Conservation (phyloP, 129 eudicot genomes). For the Scalesia atractyloides region DNA sequence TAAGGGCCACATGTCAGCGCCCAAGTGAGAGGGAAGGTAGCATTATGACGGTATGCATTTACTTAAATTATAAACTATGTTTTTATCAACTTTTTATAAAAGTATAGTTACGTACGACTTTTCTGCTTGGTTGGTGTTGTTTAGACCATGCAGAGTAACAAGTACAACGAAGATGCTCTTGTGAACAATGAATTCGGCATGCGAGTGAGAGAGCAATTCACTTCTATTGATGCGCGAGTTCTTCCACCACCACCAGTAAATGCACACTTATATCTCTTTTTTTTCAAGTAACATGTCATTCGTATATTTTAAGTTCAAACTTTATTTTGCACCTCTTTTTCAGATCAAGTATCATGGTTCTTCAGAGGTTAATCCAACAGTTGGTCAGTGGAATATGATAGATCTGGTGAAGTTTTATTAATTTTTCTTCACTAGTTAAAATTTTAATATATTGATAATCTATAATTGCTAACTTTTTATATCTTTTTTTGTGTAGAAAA, state of each 20-base stretch:
- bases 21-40: conserved; percentile 45
- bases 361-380: conserved; percentile 45
- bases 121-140: conserved; percentile 5
- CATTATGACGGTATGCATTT: conserved; percentile 31
- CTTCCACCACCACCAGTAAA: conserved; percentile 65
- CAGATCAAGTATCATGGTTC: conserved; percentile 64
- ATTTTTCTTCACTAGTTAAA: not conserved
- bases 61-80: not conserved
- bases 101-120: not conserved
- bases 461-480: not conserved
- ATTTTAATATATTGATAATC: not conserved
- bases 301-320: not conserved
- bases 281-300: not conserved
- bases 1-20: conserved; percentile 67
- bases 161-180: conserved; percentile 38
- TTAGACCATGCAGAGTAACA: conserved; percentile 46
- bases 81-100: not conserved
- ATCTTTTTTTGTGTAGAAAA: conserved; percentile 45
- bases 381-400: conserved; percentile 87
- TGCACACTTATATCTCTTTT: not conserved
- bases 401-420: conserved; percentile 44
- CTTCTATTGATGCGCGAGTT: conserved; percentile 63
- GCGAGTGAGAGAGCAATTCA: conserved; percentile 29
- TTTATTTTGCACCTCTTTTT: not conserved
- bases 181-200: conserved; percentile 61